Evolutionary conservation across 345 rosid species (phyloP), one percentile per base, ranked within the genome.

Genomic region (Dipteronia dyeriana): DNA sequence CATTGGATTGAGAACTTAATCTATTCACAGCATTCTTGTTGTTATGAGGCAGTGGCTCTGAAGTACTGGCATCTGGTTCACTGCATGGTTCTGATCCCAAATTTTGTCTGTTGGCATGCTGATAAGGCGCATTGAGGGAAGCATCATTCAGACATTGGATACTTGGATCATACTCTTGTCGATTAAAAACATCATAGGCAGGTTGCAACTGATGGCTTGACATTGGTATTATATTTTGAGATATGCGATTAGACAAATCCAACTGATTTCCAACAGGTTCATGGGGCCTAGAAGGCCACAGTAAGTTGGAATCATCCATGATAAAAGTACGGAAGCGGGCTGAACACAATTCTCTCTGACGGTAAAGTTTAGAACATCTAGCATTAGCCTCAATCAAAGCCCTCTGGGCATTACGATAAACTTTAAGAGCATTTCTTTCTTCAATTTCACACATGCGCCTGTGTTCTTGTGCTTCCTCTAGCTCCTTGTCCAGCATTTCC

Each of bases 361-460:
- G 87, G 85, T 91, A 94, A 71, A 96, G 89, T 74, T 86, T 87
- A 74, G 82, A 81, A 75, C 98, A 96, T 86, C 90, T 89, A 61
- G 86, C 87, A 85, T 91, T 96, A 83, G 99, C 98, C 87, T 91
- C 95, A 59, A 96, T 77, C 86, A 96, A 80, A 78, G 90, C 92
- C 79, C 91, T 94, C 80, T 92, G 99, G 14, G 98, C 93, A 85
- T 87, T 91, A 78, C 94, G 85, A 83, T 92, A 96, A 68, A 91
- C 91, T 85, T 86, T 94, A 68, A 94, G 94, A 65, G 98, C 95
- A 78, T 94, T 92, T 80, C 97, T 89, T 83, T 96, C 99, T 84
- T 96, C 99, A 89, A 90, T 85, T 88, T 96, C 98, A 85, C 95
- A 89, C 61, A 72, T 87, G 76, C 78, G 85, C 75, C 93, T 83